Evolutionary conservation across 495 filamentous ascomycete species (phyloP).

Genomic region (Xylaria nigripes): DNA sequence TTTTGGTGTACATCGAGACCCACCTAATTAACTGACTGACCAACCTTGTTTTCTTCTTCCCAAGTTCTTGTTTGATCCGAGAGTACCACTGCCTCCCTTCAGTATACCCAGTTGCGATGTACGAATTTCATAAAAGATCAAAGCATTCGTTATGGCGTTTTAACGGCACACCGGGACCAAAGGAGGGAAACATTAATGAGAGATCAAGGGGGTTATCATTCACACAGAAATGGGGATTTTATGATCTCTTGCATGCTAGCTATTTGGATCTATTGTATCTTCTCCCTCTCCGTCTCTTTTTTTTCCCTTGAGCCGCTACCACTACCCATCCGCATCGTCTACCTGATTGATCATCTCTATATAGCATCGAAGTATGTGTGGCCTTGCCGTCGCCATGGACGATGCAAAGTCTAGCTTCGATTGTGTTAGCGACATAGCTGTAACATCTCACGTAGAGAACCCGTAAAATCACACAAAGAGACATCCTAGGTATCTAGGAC

Average conservation of each 20-base stretch:
- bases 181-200: neutral
- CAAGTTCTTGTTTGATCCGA: neutral
- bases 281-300: too few relatives aligned
- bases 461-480: neutral
- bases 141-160: constrained; percentile 12
- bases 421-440: neutral
- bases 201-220: neutral
- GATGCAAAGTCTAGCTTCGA: neutral
- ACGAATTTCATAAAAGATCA: neutral
- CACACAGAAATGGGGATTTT: neutral
- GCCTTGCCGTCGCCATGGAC: too few relatives aligned
- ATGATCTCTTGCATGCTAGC: constrained; percentile 1
- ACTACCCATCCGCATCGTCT: neutral
- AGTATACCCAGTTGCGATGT: neutral
- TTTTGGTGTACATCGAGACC: neutral
- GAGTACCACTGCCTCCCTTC: neutral
- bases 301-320: neutral
- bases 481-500: neutral
- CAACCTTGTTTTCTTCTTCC: neutral
- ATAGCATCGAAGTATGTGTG: too few relatives aligned
- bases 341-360: neutral
- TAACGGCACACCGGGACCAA: neutral
- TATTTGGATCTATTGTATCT: neutral
- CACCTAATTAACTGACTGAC: too few relatives aligned
- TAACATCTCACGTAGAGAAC: neutral